Evolutionary conservation across 2,329 filamentous ascomycete species (phyloP).

Genomic region (Penicillium sp.): DNA sequence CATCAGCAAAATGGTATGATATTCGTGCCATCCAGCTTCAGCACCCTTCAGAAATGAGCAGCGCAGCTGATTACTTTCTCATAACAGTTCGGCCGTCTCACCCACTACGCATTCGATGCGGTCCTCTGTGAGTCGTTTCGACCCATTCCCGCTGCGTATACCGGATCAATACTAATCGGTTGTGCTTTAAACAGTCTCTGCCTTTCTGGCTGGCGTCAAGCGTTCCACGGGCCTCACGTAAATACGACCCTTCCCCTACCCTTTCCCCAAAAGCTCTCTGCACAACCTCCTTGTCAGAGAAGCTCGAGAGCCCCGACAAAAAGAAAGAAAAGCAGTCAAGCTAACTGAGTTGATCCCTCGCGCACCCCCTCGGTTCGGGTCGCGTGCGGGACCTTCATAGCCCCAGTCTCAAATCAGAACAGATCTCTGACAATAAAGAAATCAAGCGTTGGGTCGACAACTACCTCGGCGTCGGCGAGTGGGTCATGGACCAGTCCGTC

Average conservation of each 20-base stretch:
- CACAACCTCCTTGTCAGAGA: constrained; percentile 1
- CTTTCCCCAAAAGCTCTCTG: constrained; percentile 15
- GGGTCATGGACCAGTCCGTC: constrained; percentile 96
- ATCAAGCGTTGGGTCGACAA: constrained; percentile 86
- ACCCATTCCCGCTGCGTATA: not conserved
- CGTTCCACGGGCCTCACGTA: constrained; percentile 97
- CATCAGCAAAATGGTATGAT: constrained; percentile 19
- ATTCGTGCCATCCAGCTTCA: not conserved
- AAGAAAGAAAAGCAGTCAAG: constrained; percentile 1
- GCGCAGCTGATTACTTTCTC: constrained; percentile 4
- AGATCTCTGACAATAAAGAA: constrained; percentile 78
- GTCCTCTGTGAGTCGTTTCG: constrained; percentile 22
- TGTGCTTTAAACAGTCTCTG: constrained; percentile 65
- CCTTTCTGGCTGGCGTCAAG: constrained; percentile 94
- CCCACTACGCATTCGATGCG: constrained; percentile 29
- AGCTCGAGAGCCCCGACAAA: not conserved
- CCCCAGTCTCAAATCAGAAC: constrained; percentile 82
- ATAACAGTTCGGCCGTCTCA: constrained; percentile 25
- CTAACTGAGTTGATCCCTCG: constrained; percentile 31
- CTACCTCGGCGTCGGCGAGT: constrained; percentile 93
- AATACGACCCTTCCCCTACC: constrained; percentile 46
- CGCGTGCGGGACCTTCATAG: constrained; percentile 35
- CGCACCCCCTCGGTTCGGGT: constrained; percentile 26
- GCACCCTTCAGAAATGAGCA: not conserved
- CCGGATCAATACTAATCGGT: constrained; percentile 5